Evolutionary conservation across 2,329 filamentous ascomycete genomes (phyloP).

Genomic region (Fusarium setosum): DNA sequence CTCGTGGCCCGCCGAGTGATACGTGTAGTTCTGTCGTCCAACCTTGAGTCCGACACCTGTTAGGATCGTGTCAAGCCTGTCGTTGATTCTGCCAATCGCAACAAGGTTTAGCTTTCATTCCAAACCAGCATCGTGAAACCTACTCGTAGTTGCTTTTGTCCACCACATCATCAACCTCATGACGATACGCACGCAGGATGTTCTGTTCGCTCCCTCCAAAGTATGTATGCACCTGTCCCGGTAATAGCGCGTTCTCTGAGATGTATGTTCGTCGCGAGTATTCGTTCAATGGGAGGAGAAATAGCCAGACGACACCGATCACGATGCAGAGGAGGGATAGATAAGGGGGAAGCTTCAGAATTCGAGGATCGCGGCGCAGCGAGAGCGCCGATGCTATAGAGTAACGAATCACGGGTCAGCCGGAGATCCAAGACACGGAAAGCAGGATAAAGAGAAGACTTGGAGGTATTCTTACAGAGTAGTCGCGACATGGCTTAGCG

Average conservation of each 20-base stretch:
- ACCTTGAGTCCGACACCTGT: constrained; percentile 85
- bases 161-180: constrained; percentile 78
- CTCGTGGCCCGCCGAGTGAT: constrained; percentile 78
- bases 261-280: constrained; percentile 96
- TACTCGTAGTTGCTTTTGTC: constrained; percentile 65
- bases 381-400: constrained; percentile 68
- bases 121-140: constrained; percentile 32
- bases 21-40: constrained; percentile 88
- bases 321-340: constrained; percentile 86
- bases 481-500: constrained; percentile 61
- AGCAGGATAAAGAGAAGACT: not conserved
- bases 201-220: constrained; percentile 97
- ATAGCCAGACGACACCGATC: constrained; percentile 88
- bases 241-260: constrained; percentile 95
- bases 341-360: constrained; percentile 88
- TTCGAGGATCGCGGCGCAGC: constrained; percentile 82
- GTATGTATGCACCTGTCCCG: constrained; percentile 97
- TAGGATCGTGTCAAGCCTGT: constrained; percentile 81
- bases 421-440: not conserved
- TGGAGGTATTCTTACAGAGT: constrained; percentile 56
- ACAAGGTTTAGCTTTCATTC: not conserved
- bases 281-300: constrained; percentile 87
- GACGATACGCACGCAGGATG: constrained; percentile 88
- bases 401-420: constrained; percentile 4
- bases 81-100: constrained; percentile 63